phyloP scores from a whole-genome alignment of 2,329 filamentous ascomycete species.

The Colletotrichum tropicale region DNA sequence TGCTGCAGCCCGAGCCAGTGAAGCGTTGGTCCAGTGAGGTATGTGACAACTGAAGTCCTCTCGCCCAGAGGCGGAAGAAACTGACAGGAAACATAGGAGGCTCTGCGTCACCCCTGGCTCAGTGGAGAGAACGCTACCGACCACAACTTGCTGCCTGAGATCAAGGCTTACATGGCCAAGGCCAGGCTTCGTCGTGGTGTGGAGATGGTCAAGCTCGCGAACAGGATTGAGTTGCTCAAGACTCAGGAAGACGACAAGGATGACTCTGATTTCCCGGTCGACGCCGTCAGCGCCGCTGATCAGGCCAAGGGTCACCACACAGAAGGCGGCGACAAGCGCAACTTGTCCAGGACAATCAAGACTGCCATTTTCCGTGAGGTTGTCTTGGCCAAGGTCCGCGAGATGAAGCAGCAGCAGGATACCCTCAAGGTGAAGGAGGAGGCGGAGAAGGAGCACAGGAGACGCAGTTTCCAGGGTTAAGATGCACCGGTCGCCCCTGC shows the following conservation, averaged over 20 bases:
- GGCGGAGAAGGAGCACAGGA: slow-evolving; percentile 53
- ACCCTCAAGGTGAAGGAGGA: slow-evolving; percentile 69
- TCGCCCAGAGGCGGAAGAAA: background rate
- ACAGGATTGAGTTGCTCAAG: slow-evolving; percentile 93
- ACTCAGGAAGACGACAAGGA: slow-evolving; percentile 86
- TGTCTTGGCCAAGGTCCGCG: slow-evolving; percentile 89
- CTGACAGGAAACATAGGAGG: slow-evolving; percentile 56
- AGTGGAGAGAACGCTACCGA: slow-evolving; percentile 90
- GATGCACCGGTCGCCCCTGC: background rate
- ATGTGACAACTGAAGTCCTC: slow-evolving; percentile 32
- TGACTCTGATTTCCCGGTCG: slow-evolving; percentile 73
- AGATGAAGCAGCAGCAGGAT: slow-evolving; percentile 88
- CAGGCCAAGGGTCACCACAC: slow-evolving; percentile 29
- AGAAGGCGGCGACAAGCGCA: slow-evolving; percentile 36
- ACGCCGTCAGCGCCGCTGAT: slow-evolving; percentile 62
- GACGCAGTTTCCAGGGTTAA: slow-evolving; percentile 32
- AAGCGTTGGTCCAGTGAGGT: slow-evolving; percentile 80
- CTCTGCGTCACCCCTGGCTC: slow-evolving; percentile 85
- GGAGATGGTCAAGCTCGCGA: slow-evolving; percentile 93
- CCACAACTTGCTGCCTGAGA: slow-evolving; percentile 96
- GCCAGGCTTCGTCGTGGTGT: slow-evolving; percentile 91
- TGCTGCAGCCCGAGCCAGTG: slow-evolving; percentile 80
- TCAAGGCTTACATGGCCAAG: slow-evolving; percentile 91
- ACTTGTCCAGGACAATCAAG: slow-evolving; percentile 56
- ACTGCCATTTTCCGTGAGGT: slow-evolving; percentile 91